Evolutionary conservation across 177 flowering plant genomes (phyloP).

Genomic region (Vitis hybrid): DNA sequence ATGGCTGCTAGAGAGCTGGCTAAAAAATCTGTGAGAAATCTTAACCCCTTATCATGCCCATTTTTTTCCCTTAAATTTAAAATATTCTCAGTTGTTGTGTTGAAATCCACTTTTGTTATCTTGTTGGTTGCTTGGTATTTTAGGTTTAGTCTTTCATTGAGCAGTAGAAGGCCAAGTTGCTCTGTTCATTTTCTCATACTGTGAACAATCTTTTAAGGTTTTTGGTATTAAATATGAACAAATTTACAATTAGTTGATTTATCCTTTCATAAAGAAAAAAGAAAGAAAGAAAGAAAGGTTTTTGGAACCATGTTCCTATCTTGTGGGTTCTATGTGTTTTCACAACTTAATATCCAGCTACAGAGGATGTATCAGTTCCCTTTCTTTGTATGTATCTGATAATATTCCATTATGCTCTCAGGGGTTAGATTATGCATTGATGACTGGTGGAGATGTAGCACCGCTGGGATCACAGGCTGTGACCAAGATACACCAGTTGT

Average conservation of each 20-base stretch:
- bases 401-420: slow-evolving; percentile 24
- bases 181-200: too few species aligned
- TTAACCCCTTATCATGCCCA: slow-evolving; percentile 7
- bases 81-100: neutral
- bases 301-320: neutral
- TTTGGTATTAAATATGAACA: too few species aligned
- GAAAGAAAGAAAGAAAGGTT: too few species aligned
- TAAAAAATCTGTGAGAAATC: slow-evolving; percentile 72
- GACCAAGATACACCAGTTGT: slow-evolving; percentile 94
- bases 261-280: neutral
- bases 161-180: too few species aligned
- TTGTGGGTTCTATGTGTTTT: neutral
- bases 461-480: slow-evolving; percentile 98
- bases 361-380: neutral
- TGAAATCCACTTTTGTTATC: neutral
- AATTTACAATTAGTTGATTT: too few species aligned
- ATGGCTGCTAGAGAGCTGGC: slow-evolving; percentile 99
- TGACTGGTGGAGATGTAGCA: slow-evolving; percentile 99
- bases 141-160: too few species aligned
- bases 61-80: neutral
- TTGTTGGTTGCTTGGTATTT: neutral
- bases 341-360: neutral
- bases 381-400: slow-evolving; percentile 3
- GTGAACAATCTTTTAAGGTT: too few species aligned
- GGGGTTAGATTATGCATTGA: slow-evolving; percentile 98